These are phyloP conservation scores for Apophysomyces variabilis DNA, from an alignment of 371 early-diverging fungal species.

Conservation along the genomic window DNA sequence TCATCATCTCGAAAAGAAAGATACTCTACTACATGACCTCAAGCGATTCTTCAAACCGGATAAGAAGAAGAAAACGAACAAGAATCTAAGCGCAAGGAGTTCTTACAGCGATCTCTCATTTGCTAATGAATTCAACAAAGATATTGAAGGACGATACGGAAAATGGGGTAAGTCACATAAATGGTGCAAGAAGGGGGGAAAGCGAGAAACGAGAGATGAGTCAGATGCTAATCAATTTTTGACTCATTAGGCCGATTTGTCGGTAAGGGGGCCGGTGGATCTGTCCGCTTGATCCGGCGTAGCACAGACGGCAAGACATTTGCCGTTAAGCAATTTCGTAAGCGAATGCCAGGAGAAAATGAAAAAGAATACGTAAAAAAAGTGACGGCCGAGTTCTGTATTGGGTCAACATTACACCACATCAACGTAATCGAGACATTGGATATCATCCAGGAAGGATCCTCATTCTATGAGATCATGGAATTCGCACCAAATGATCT, in stretches of 20 bases:
- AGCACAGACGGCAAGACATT: conserved; percentile 60
- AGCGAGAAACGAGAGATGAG: background rate
- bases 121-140: conserved; percentile 43
- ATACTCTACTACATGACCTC: conserved; percentile 57
- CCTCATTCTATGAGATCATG: conserved; percentile 70
- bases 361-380: conserved; percentile 79
- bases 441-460: conserved; percentile 72
- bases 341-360: conserved; percentile 62
- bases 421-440: conserved; percentile 81
- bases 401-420: conserved; percentile 77
- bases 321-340: conserved; percentile 82
- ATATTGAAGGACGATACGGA: conserved; percentile 41
- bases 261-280: conserved; percentile 79
- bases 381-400: conserved; percentile 81
- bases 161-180: conserved; percentile 45
- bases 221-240: no score
- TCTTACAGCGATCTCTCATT: conserved; percentile 36
- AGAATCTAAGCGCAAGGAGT: background rate
- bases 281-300: conserved; percentile 67
- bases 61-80: conserved; percentile 26
- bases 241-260: conserved; percentile 43
- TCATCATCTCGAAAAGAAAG: conserved; percentile 48
- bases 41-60: conserved; percentile 52
- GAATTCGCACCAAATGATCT: conserved; percentile 79
- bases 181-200: background rate